Evolutionary conservation across 306 rosid genomes (phyloP).

Genomic region (Sindora glabra): DNA sequence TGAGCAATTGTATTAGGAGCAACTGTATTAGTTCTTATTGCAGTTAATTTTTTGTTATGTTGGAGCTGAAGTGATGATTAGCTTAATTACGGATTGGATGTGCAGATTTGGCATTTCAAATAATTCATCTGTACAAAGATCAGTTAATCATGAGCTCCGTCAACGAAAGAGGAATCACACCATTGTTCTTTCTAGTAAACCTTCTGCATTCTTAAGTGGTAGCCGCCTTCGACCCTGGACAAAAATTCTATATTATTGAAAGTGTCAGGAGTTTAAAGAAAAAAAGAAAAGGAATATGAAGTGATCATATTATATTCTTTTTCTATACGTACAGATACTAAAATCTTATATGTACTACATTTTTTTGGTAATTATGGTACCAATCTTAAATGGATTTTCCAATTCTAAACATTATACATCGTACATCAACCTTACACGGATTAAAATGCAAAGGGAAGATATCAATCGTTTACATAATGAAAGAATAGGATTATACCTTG

Average conservation of each 20-base stretch:
- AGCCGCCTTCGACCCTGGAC: slow-evolving; percentile 10
- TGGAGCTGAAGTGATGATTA: no score
- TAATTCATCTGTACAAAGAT: slow-evolving; percentile 13
- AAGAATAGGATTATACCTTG: neutral
- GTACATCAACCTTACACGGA: no score
- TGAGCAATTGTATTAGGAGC: neutral
- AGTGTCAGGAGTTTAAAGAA: neutral
- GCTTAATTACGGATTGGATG: no score
- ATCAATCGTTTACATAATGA: no score
- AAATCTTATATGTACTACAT: no score
- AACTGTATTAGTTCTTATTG: neutral
- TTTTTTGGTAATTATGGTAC: no score
- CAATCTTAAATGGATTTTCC: no score
- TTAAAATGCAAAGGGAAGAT: no score
- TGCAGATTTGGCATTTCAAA: slow-evolving; percentile 38
- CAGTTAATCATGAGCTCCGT: neutral
- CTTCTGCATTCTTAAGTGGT: slow-evolving; percentile 46
- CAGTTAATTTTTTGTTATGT: neutral
- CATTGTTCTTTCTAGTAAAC: slow-evolving; percentile 34
- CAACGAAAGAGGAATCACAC: slow-evolving; percentile 21
- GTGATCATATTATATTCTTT: neutral
- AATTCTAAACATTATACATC: no score
- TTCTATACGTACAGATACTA: neutral
- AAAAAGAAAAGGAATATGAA: no score
- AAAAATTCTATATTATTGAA: slow-evolving; percentile 12